Percentiles rank a stretch among this genome's conserved stretches.
Conservation (phyloP, 208 protist species). For the Endotrypanum monterogeii region DNA sequence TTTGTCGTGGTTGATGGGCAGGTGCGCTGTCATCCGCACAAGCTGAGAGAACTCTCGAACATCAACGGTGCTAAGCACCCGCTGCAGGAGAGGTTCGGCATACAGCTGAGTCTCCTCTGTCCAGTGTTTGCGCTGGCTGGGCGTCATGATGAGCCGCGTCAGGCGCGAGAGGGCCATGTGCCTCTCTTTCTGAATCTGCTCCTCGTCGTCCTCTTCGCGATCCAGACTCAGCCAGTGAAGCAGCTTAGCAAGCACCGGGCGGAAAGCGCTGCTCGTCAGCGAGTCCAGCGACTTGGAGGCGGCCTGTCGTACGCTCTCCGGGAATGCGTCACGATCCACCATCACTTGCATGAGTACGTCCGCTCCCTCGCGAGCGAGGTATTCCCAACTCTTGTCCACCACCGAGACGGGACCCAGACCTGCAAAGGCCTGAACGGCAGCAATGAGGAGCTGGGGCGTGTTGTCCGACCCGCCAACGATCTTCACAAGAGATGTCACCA, state of each 20-base stretch:
- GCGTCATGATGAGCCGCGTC: slow-evolving; percentile 40
- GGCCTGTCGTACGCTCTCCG: slow-evolving; percentile 59
- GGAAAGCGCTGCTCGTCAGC: slow-evolving; percentile 72
- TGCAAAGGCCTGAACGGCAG: slow-evolving; percentile 76
- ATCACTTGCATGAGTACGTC: slow-evolving; percentile 91
- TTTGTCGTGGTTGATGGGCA: slow-evolving; percentile 65
- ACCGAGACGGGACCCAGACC: slow-evolving; percentile 78
- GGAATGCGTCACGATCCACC: slow-evolving; percentile 80
- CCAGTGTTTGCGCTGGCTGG: slow-evolving; percentile 55
- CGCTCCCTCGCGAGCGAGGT: slow-evolving; percentile 80
- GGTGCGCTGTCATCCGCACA: slow-evolving; percentile 44
- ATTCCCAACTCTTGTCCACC: slow-evolving; percentile 81
- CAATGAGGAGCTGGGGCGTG: slow-evolving; percentile 74
- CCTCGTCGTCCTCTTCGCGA: slow-evolving; percentile 81
- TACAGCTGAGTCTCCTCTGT: slow-evolving; percentile 78
- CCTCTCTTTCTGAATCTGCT: slow-evolving; percentile 80
- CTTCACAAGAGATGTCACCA: slow-evolving; percentile 81
- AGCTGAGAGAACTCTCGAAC: slow-evolving; percentile 78
- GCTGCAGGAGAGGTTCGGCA: slow-evolving; percentile 63
- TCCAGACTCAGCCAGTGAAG: slow-evolving; percentile 88
- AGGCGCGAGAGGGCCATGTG: slow-evolving; percentile 69
- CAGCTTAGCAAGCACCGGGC: slow-evolving; percentile 80
- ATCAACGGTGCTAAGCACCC: slow-evolving; percentile 70
- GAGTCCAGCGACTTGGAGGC: slow-evolving; percentile 73
- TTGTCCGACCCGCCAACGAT: slow-evolving; percentile 77